These are phyloP conservation scores for Saccharomyces hybrid DNA, from an alignment of 1,139 yeast species.

Conservation along the genomic window DNA sequence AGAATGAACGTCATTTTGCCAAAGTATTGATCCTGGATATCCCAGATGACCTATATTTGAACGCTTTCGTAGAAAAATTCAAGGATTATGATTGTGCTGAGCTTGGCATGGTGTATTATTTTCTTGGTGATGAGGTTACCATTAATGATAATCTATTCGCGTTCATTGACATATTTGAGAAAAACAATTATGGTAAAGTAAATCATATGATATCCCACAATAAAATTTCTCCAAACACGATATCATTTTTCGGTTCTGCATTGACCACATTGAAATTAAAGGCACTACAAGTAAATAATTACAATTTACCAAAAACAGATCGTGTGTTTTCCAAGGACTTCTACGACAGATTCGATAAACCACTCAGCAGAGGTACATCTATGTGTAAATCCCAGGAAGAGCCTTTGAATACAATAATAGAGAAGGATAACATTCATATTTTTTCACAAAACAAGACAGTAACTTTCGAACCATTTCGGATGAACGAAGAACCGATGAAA, in stretches of 20 bases:
- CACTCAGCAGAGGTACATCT: slow-evolving; percentile 18
- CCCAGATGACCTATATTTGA: slow-evolving; percentile 50
- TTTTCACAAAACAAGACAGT: slow-evolving; percentile 16
- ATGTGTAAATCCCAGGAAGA: slow-evolving; percentile 20
- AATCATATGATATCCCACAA: slow-evolving; percentile 67
- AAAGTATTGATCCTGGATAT: slow-evolving; percentile 66
- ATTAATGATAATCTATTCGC: slow-evolving; percentile 35
- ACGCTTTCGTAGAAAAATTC: slow-evolving; percentile 17
- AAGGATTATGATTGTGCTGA: slow-evolving; percentile 28
- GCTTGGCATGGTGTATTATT: slow-evolving; percentile 59
- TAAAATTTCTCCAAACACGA: slow-evolving; percentile 49
- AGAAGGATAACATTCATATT: slow-evolving; percentile 21
- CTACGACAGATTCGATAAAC: slow-evolving; percentile 22
- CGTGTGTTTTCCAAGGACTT: slow-evolving; percentile 27
- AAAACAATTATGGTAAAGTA: slow-evolving; percentile 40
- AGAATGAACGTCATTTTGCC: slow-evolving; percentile 48
- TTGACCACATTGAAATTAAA: slow-evolving; percentile 49
- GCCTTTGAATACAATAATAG: slow-evolving; percentile 10
- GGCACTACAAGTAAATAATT: slow-evolving; percentile 44
- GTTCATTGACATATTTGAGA: slow-evolving; percentile 42
- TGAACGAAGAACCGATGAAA: slow-evolving; percentile 10
- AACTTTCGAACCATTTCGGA: slow-evolving; percentile 21
- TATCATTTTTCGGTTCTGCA: slow-evolving; percentile 52
- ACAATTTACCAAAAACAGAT: slow-evolving; percentile 41
- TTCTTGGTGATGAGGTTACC: slow-evolving; percentile 58